Base-by-base conservation (phyloP, 2,329 filamentous ascomycete genomes). In the Fusarium sublunatum region DNA sequence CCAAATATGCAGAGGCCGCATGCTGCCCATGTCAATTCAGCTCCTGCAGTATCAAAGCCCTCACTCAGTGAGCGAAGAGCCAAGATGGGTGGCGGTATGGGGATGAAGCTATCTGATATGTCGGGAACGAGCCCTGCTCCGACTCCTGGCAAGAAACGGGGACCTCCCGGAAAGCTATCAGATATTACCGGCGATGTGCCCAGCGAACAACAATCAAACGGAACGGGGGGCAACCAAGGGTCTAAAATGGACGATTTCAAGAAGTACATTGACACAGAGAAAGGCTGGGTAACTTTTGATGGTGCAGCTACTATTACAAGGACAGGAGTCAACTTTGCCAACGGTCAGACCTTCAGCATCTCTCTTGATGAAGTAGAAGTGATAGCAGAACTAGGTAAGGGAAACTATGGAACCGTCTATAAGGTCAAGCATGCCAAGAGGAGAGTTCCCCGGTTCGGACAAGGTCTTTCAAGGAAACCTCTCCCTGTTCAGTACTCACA, bases 361-460 rank as follows among this genome's bases (percentile, higher is more conserved):
- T 98, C 94, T 5, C 82, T 99, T 38, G 94, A 99, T 72, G 94
- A 99, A 75, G 91, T 99, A 6, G 92, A 98, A 70, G 94, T 92
- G 2, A 75, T 98, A 55, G 92, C 94, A 61, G 95, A 99, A 79
- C 81, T 99, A 11, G 95, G 95, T 42, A 99, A 98, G 77, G 95
- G 95, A 36, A 99, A 99, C 75, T 99, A 99, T 71, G 95, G 95
- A 58, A 98, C 94, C 2, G 95, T 99, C 5, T 98, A 96, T 83
- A 97, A 95, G 76, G 95, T 98, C 54, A 88, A 90, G 70, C 95
- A 99, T 78, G 88, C 91, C 53, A 89, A 92, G 71, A 83, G 83
- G 11, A 77, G 78, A 46, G 76, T 80, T 15, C 85, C 85, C 1
- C 81, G 86, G 32, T 87, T 88, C 58, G 85, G 87, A 1, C 81